A percentile compares a stretch with the other conserved stretches of the same genome.
Conservation (phyloP, 176 grass and related monocot species). For the Bromus sterilis region DNA sequence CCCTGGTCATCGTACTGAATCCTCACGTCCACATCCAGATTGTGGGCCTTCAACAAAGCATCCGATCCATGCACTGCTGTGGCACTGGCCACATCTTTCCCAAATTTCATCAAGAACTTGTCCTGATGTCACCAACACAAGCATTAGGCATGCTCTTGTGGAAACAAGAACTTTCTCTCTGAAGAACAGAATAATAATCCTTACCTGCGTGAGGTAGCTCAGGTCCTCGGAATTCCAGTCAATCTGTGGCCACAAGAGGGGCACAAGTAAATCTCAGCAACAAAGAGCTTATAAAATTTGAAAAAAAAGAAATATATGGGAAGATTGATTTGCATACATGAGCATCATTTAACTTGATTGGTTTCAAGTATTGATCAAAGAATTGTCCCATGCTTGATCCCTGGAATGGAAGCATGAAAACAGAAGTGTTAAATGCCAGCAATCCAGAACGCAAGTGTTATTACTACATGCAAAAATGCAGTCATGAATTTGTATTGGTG, state of each 20-base stretch:
- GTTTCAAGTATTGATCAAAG: slow-evolving; percentile 72
- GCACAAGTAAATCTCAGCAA: slow-evolving; percentile 22
- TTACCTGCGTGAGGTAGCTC: slow-evolving; percentile 85
- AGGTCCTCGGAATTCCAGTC: slow-evolving; percentile 85
- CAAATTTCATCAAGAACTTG: slow-evolving; percentile 58
- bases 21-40: slow-evolving; percentile 62
- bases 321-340: slow-evolving; percentile 44
- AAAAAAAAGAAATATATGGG: not conserved
- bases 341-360: slow-evolving; percentile 90
- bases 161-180: not conserved
- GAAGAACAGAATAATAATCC: slow-evolving; percentile 21
- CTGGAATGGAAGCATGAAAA: slow-evolving; percentile 38
- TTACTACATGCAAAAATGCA: not conserved
- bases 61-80: slow-evolving; percentile 67
- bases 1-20: slow-evolving; percentile 70
- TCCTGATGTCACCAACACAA: slow-evolving; percentile 38
- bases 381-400: slow-evolving; percentile 97
- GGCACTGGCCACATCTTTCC: slow-evolving; percentile 58
- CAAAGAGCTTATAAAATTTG: not conserved
- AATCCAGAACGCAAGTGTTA: not conserved
- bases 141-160: slow-evolving; percentile 5
- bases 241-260: slow-evolving; percentile 42
- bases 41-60: slow-evolving; percentile 57
- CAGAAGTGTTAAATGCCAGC: slow-evolving; percentile 12
- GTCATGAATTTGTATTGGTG: not conserved